A percentile compares a stretch with the other conserved stretches of the same genome.
phyloP scores from a whole-genome alignment of 108 stramenopile species.

The Cyclotella cryptica region DNA sequence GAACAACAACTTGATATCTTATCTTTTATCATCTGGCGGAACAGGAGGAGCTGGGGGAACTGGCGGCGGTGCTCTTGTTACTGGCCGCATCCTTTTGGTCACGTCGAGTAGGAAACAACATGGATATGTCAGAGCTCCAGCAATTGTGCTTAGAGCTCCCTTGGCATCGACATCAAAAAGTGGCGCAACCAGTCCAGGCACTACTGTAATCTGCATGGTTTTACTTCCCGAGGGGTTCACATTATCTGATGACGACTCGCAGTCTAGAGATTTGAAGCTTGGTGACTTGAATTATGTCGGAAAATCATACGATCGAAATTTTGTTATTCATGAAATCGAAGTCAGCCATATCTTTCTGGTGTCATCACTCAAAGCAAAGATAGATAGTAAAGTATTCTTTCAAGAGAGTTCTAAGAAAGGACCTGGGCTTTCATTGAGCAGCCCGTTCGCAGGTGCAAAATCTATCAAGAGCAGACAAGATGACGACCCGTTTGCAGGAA shows the following conservation, averaged over 20 bases:
- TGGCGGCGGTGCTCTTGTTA: conserved; percentile 58
- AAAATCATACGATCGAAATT: conserved; percentile 52
- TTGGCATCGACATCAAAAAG: conserved; percentile 5
- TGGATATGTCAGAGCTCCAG: conserved; percentile 70
- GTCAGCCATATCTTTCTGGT: conserved; percentile 77
- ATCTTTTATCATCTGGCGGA: conserved; percentile 53
- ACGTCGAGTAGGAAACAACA: conserved; percentile 67
- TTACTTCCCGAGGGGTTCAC: conserved; percentile 71
- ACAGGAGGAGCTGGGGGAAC: conserved; percentile 58
- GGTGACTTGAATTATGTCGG: conserved; percentile 69
- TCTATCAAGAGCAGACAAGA: conserved; percentile 44
- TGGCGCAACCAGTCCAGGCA: conserved; percentile 8
- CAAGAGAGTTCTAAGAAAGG: conserved; percentile 46
- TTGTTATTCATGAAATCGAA: conserved; percentile 59
- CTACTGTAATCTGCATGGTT: conserved; percentile 62
- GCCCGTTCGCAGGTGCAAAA: conserved; percentile 61
- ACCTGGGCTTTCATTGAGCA: conserved; percentile 7
- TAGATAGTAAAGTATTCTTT: conserved; percentile 65
- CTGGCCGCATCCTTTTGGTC: conserved; percentile 73
- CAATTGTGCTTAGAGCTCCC: conserved; percentile 66
- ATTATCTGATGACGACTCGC: conserved; percentile 30
- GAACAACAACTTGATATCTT: conserved; percentile 57
- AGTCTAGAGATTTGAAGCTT: conserved; percentile 29
- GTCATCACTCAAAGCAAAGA: conserved; percentile 64
- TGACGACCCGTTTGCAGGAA: conserved; percentile 75